Evolutionary conservation across 345 rosid genomes (phyloP).

Genomic region (Brassica carinata): DNA sequence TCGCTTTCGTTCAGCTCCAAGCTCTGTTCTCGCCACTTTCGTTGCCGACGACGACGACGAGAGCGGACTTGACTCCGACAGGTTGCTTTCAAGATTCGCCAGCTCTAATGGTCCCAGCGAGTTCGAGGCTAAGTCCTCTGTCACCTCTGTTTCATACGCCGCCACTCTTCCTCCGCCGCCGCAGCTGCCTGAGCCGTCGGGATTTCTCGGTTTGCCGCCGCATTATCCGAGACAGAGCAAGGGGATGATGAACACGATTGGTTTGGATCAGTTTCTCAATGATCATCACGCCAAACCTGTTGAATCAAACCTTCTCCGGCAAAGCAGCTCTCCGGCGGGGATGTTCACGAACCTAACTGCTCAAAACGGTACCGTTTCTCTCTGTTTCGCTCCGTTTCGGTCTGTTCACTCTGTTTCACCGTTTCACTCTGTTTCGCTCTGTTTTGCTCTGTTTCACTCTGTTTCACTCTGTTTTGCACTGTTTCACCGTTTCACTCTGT

Average conservation of each 20-base stretch:
- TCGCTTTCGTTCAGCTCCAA: constrained; percentile 87
- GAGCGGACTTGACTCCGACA: constrained; percentile 44
- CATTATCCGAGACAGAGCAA: constrained; percentile 72
- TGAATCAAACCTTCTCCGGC: constrained; percentile 61
- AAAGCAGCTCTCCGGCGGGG: constrained; percentile 85
- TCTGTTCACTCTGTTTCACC: too few relatives aligned
- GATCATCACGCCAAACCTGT: constrained; percentile 49
- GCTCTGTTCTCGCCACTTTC: constrained; percentile 55
- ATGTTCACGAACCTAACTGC: constrained; percentile 56
- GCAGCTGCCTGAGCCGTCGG: constrained; percentile 38
- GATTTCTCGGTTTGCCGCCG: constrained; percentile 69
- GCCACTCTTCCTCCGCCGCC: constrained; percentile 30
- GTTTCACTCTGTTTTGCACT: too few relatives aligned
- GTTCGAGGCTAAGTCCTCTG: constrained; percentile 41
- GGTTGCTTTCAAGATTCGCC: constrained; percentile 50
- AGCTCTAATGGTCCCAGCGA: constrained; percentile 40
- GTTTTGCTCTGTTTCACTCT: too few relatives aligned
- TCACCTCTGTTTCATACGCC: constrained; percentile 38
- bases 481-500: too few relatives aligned
- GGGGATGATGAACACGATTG: constrained; percentile 46
- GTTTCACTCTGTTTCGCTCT: too few relatives aligned
- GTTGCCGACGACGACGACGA: constrained; percentile 44
- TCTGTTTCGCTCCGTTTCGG: neutral
- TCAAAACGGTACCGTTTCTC: constrained; percentile 65
- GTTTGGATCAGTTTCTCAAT: constrained; percentile 56